These are phyloP conservation scores for Aspergillus baeticus DNA, from an alignment of 495 filamentous ascomycete species.

Conservation along the genomic window DNA sequence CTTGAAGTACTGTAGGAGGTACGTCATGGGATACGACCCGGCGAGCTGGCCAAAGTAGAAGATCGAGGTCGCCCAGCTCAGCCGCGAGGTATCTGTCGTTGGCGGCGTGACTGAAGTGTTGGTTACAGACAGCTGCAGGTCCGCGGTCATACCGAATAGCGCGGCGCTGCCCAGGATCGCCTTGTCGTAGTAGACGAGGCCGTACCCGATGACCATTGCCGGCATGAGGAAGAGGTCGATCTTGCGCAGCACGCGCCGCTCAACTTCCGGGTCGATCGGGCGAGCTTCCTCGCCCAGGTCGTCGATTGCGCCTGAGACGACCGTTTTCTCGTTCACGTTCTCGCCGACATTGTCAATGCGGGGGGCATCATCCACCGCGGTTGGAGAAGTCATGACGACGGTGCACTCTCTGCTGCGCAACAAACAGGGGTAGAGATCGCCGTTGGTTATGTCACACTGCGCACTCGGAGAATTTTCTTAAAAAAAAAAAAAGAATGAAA, in stretches of 20 bases:
- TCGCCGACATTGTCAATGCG: too few species aligned
- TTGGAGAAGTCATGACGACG: too few species aligned
- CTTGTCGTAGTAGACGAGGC: constrained; percentile 80
- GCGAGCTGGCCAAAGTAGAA: constrained; percentile 81
- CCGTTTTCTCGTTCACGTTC: not conserved
- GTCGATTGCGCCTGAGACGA: constrained; percentile 13
- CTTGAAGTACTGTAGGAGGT: constrained; percentile 63
- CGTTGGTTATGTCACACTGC: too few species aligned
- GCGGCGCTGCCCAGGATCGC: constrained; percentile 71
- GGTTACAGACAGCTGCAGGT: constrained; percentile 54
- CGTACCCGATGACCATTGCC: constrained; percentile 68
- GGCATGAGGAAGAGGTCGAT: constrained; percentile 72
- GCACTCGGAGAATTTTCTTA: too few species aligned
- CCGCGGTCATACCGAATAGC: constrained; percentile 73
- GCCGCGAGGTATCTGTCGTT: constrained; percentile 56
- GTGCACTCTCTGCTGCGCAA: too few species aligned
- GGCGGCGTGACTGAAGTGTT: constrained; percentile 54
- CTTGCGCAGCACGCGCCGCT: constrained; percentile 61
- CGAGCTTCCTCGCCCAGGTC: constrained; percentile 52
- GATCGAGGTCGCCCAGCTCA: constrained; percentile 73
- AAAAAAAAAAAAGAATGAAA: too few species aligned
- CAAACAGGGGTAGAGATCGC: too few species aligned
- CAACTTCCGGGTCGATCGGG: constrained; percentile 51
- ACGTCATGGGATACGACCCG: constrained; percentile 71
- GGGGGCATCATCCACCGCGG: too few species aligned